Evolutionary conservation across 2,329 filamentous ascomycete genomes (phyloP).

Genomic region (Fusarium sp.): DNA sequence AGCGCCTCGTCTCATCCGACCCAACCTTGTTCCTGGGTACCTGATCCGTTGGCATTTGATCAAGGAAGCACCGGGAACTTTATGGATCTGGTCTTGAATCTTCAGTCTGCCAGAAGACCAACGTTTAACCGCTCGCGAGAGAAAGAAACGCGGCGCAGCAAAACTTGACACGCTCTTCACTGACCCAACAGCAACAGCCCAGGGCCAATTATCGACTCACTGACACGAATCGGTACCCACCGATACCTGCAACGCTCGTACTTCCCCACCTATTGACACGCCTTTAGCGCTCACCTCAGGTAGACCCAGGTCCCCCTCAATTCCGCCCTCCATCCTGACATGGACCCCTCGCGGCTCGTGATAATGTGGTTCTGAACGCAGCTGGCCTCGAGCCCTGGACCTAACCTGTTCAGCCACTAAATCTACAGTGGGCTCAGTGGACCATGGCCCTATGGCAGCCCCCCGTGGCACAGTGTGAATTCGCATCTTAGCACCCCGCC

Average conservation of each 20-base stretch:
- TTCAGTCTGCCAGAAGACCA: no score
- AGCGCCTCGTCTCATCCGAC: conserved; percentile 40
- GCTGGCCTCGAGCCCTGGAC: conserved; percentile 11
- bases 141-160: not conserved
- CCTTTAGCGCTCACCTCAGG: conserved; percentile 38
- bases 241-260: conserved; percentile 19
- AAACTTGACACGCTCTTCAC: not conserved
- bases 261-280: conserved; percentile 33
- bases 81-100: not conserved
- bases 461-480: conserved; percentile 39
- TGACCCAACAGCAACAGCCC: not conserved
- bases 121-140: not conserved
- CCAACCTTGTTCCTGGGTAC: conserved; percentile 39
- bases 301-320: conserved; percentile 38
- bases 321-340: conserved; percentile 10
- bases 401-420: conserved; percentile 28
- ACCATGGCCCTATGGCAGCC: conserved; percentile 22
- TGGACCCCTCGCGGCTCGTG: conserved; percentile 20
- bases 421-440: conserved; percentile 33
- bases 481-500: not conserved
- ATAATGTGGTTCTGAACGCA: not conserved
- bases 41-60: conserved; percentile 26
- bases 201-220: conserved; percentile 16
- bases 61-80: not conserved
- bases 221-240: conserved; percentile 26